These are phyloP conservation scores for Breynia disticha DNA, from an alignment of 441 rosid genomes.

Conservation along the genomic window DNA sequence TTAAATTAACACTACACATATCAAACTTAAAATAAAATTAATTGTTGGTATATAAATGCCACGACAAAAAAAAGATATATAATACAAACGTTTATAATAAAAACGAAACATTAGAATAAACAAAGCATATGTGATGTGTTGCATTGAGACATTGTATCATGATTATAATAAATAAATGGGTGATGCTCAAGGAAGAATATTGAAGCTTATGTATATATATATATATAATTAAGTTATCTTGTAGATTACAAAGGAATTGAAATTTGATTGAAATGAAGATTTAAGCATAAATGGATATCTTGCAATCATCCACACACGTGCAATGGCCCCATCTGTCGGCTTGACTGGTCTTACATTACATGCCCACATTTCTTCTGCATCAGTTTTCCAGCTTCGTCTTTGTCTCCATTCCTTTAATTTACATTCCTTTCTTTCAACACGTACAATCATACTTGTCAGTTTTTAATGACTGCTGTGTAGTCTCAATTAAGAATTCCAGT, in stretches of 20 bases:
- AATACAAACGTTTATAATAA: too few relatives aligned
- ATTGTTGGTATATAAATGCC: too few relatives aligned
- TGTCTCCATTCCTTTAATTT: neutral
- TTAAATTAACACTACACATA: too few relatives aligned
- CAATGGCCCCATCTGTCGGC: conserved; percentile 55
- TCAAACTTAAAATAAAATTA: too few relatives aligned
- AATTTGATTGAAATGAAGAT: neutral
- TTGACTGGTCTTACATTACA: conserved; percentile 34
- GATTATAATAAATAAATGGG: conserved; percentile 3
- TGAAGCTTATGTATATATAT: too few relatives aligned
- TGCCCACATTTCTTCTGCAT: conserved; percentile 15
- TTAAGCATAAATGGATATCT: conserved; percentile 10
- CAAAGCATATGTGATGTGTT: too few relatives aligned
- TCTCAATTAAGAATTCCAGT: neutral
- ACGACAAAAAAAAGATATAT: too few relatives aligned
- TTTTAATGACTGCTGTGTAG: neutral
- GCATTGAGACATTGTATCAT: too few relatives aligned
- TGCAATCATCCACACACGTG: conserved; percentile 38
- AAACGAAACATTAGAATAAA: too few relatives aligned
- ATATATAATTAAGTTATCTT: conserved; percentile 5
- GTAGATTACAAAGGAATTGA: conserved; percentile 7
- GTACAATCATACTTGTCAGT: neutral
- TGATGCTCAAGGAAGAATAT: neutral
- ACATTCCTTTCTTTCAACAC: neutral
- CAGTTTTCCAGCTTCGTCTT: conserved; percentile 22